Base-by-base conservation (phyloP, 2,329 filamentous ascomycete species). In the Aureobasidium sp. region DNA sequence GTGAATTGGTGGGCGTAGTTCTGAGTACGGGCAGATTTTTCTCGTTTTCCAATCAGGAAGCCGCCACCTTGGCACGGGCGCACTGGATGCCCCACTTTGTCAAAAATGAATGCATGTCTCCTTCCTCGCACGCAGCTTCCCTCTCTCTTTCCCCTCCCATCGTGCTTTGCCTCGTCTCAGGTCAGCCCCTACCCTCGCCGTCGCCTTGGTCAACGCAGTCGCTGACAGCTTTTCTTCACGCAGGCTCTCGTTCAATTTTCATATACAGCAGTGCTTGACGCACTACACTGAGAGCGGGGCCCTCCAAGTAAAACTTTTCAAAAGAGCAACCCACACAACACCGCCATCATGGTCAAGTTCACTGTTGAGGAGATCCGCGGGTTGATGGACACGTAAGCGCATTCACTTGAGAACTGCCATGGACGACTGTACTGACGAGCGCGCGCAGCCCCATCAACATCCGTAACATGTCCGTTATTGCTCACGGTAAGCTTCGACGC, bases 271-370 rank as follows among this genome's bases (percentile, higher is more conserved):
- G 62, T 63, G 62, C 62, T 63, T 59, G 62, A 63, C 45, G 62
- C 56, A 60, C 63, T 64, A 49, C 63, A 68, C 66, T 67, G 58
- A 60, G 67, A 67, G 68, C 66, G 68, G 68, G 68, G 68, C 65
- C 66, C 64, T 58, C 52, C 53, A 45, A 62, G 64, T 62, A 70
- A 69, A 64, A 65, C 61, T 67, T 67, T 68, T 66, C 62, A 61
- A 64, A 53, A 36, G 45, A 56, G 62, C 63, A 45, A 66, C 66
- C 62, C 63, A 64, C 41, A 61, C 65, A 88, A 85, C 78, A 90
- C 91, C 90, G 91, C 83, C 88, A 97, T 91, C 79, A 99, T 99
- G 94, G 94, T 99, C 80, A 97, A 97, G 92, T 97, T 97, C 88
- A 97, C 94, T 76, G 88, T 97, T 82, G 93, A 97, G 79, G 92